Percentiles rank a stretch among this genome's conserved stretches.
phyloP scores from a whole-genome alignment of 1,284 basidiomycete genomes.

The Sparassis latifolia region DNA sequence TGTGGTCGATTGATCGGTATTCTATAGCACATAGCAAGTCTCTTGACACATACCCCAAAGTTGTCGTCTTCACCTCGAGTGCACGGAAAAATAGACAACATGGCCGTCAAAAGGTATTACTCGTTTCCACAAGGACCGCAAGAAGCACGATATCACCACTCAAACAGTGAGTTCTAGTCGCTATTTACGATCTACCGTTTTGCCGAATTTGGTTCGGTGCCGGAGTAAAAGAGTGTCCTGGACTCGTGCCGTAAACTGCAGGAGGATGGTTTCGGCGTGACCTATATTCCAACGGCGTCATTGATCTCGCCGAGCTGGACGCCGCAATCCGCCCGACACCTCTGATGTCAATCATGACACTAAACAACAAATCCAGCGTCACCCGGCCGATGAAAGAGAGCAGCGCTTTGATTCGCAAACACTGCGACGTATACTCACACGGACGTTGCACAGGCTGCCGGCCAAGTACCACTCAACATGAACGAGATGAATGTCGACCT shows the following conservation, averaged over 20 bases:
- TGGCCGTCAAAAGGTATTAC: slow-evolving; percentile 98
- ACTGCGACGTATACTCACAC: slow-evolving; percentile 96
- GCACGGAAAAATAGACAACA: slow-evolving; percentile 97
- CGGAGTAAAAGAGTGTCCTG: slow-evolving; percentile 99
- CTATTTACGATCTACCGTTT: neutral
- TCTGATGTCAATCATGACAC: slow-evolving; percentile 86
- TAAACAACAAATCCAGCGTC: slow-evolving; percentile 99
- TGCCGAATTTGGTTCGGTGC: slow-evolving; percentile 1
- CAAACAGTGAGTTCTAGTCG: slow-evolving; percentile 62
- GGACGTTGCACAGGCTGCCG: slow-evolving; percentile 94
- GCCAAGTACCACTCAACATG: slow-evolving; percentile 89
- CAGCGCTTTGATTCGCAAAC: slow-evolving; percentile 75
- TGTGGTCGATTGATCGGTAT: neutral
- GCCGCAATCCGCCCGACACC: slow-evolving; percentile 27
- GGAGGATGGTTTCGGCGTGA: slow-evolving; percentile 97
- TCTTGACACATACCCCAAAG: slow-evolving; percentile 93
- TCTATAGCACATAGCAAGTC: slow-evolving; percentile 74
- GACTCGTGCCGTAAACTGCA: slow-evolving; percentile 95
- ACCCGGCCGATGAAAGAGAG: slow-evolving; percentile 98
- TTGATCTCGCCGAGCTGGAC: slow-evolving; percentile 39
- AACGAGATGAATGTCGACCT: slow-evolving; percentile 95
- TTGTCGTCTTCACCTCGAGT: slow-evolving; percentile 96
- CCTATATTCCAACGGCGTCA: slow-evolving; percentile 90
- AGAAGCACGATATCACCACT: slow-evolving; percentile 86
- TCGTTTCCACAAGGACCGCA: slow-evolving; percentile 88